phyloP scores from a whole-genome alignment of 306 rosid species.

The Albizia julibrissin region DNA sequence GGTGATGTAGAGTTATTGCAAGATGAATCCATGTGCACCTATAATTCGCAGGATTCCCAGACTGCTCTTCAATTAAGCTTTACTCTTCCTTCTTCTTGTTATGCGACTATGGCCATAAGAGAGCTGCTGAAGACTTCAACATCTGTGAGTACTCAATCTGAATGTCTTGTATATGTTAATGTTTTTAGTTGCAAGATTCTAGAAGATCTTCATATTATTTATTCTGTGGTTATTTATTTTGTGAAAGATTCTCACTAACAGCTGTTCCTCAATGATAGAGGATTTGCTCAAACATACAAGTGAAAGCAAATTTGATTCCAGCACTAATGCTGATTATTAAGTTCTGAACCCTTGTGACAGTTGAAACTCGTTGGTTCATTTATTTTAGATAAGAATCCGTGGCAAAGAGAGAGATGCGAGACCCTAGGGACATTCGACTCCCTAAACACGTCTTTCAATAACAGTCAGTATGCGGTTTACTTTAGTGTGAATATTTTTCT shows the following conservation, averaged over 20 bases:
- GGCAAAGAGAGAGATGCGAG: neutral
- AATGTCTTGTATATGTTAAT: neutral
- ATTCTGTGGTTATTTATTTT: neutral
- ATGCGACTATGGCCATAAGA: conserved; percentile 97
- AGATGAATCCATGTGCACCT: conserved; percentile 34
- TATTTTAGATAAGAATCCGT: neutral
- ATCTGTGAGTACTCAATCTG: conserved; percentile 61
- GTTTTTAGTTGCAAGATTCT: neutral
- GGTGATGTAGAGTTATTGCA: conserved; percentile 35
- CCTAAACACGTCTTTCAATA: neutral
- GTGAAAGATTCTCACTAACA: neutral
- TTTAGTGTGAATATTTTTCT: conserved; percentile 15
- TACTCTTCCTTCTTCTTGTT: conserved; percentile 90
- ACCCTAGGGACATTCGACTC: neutral
- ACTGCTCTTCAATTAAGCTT: conserved; percentile 82
- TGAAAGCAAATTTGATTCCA: too few relatives aligned
- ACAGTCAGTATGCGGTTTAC: neutral
- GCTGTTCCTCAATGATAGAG: too few relatives aligned
- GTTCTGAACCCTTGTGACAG: too few relatives aligned
- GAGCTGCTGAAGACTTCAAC: conserved; percentile 96
- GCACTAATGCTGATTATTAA: too few relatives aligned
- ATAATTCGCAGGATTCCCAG: conserved; percentile 60
- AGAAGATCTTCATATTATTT: neutral
- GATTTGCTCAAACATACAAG: too few relatives aligned
- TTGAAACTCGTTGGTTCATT: too few relatives aligned